Evolutionary conservation across 257 asterid species (phyloP).

Genomic region (Voacanga thouarsii): DNA sequence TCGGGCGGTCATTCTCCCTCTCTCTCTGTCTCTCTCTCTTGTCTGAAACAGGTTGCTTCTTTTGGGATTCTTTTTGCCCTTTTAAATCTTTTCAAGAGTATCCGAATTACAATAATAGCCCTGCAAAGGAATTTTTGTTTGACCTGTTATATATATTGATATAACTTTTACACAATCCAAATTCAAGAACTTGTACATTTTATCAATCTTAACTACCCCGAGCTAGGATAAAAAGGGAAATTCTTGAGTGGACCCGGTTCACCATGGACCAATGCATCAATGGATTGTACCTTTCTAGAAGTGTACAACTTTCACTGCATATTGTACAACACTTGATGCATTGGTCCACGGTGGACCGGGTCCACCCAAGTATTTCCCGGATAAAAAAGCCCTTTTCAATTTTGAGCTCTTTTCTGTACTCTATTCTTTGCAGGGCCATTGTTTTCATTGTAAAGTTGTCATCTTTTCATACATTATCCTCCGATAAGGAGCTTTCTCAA

Average conservation of each 20-base stretch:
- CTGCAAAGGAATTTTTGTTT: slow-evolving; percentile 10
- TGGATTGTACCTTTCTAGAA: no score
- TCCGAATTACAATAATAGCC: not conserved
- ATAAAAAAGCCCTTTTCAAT: not conserved
- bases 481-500: not conserved
- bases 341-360: no score
- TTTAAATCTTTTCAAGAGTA: not conserved
- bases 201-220: not conserved
- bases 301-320: no score
- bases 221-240: no score
- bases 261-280: no score
- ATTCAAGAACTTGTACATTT: not conserved
- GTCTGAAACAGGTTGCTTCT: not conserved
- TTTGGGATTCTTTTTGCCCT: not conserved
- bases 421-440: not conserved
- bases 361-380: no score
- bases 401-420: not conserved
- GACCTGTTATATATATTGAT: not conserved
- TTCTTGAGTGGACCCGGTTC: no score
- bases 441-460: not conserved
- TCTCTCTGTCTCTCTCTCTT: no score
- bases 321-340: no score
- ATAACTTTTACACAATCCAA: slow-evolving; percentile 10
- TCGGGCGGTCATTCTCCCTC: not conserved
- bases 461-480: not conserved